These are phyloP conservation scores for Botryotinia globosa DNA, from an alignment of 2,329 filamentous ascomycete species.

Conservation along the genomic window DNA sequence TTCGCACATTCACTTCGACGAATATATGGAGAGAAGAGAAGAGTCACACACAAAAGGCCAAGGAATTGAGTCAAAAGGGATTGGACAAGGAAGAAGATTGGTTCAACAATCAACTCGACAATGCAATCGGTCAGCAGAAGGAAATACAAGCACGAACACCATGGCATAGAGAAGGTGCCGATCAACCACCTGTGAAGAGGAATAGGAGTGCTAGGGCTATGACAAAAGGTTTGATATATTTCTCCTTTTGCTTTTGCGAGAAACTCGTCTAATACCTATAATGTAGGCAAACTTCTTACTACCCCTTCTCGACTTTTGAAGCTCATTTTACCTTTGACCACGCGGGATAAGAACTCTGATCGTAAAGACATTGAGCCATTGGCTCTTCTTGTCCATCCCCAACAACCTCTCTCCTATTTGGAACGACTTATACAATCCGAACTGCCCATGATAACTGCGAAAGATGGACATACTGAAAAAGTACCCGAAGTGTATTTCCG, in stretches of 20 bases:
- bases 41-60: slow-evolving; percentile 23
- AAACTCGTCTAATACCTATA: neutral
- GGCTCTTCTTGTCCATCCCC: slow-evolving; percentile 80
- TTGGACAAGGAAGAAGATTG: slow-evolving; percentile 39
- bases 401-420: slow-evolving; percentile 87
- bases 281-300: slow-evolving; percentile 69
- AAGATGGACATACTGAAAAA: slow-evolving; percentile 59
- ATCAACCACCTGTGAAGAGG: slow-evolving; percentile 51
- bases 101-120: slow-evolving; percentile 40
- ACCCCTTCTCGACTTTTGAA: slow-evolving; percentile 51
- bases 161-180: slow-evolving; percentile 63
- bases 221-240: slow-evolving; percentile 54
- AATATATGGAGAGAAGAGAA: slow-evolving; percentile 8
- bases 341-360: slow-evolving; percentile 55
- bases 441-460: slow-evolving; percentile 61
- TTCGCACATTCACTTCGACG: slow-evolving; percentile 9
- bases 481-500: slow-evolving; percentile 75
- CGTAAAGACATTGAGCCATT: slow-evolving; percentile 77
- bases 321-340: slow-evolving; percentile 42
- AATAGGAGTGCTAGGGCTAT: slow-evolving; percentile 51
- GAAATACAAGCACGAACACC: slow-evolving; percentile 59
- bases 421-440: slow-evolving; percentile 87
- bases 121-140: slow-evolving; percentile 44
- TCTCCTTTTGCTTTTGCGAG: neutral
- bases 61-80: slow-evolving; percentile 30